phyloP scores from a whole-genome alignment of 208 protist species.

The Trypanosoma caninum region DNA sequence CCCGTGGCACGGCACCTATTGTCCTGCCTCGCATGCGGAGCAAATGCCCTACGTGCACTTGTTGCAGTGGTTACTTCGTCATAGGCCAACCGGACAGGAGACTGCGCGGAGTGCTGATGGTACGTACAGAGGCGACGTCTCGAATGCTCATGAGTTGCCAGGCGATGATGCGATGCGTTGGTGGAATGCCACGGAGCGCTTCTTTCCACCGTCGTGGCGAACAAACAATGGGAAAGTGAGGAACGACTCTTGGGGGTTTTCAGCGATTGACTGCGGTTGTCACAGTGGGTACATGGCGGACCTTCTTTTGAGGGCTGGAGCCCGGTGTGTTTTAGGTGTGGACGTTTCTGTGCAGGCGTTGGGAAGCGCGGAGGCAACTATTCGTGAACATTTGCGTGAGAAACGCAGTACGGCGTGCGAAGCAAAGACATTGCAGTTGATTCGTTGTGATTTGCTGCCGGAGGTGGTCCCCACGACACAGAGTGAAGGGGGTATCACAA shows the following conservation, averaged over 20 bases:
- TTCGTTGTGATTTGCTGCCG: conserved; percentile 27
- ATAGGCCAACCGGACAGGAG: background rate
- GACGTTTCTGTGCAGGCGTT: conserved; percentile 38
- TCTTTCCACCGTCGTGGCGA: conserved; percentile 23
- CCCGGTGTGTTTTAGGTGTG: conserved; percentile 37
- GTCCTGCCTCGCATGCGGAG: conserved; percentile 44
- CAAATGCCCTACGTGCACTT: conserved; percentile 81
- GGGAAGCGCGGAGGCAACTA: conserved; percentile 59
- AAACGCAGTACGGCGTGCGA: conserved; percentile 18
- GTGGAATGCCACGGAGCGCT: conserved; percentile 44
- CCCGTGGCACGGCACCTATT: conserved; percentile 67
- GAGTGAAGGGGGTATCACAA: background rate
- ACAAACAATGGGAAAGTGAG: background rate
- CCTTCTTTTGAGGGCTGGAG: conserved; percentile 64
- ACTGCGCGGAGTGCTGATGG: background rate
- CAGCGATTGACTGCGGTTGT: conserved; percentile 65
- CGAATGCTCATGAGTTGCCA: background rate
- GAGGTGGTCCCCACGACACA: background rate
- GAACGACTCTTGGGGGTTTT: conserved; percentile 31
- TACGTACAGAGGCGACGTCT: background rate
- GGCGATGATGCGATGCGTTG: conserved; percentile 29
- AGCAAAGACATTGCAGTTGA: conserved; percentile 16
- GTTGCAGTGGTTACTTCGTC: conserved; percentile 65
- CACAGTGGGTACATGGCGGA: conserved; percentile 70
- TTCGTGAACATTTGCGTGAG: conserved; percentile 52